These are phyloP conservation scores for Stachybotrys elegans DNA, from an alignment of 2,329 filamentous ascomycete species.

Conservation along the genomic window DNA sequence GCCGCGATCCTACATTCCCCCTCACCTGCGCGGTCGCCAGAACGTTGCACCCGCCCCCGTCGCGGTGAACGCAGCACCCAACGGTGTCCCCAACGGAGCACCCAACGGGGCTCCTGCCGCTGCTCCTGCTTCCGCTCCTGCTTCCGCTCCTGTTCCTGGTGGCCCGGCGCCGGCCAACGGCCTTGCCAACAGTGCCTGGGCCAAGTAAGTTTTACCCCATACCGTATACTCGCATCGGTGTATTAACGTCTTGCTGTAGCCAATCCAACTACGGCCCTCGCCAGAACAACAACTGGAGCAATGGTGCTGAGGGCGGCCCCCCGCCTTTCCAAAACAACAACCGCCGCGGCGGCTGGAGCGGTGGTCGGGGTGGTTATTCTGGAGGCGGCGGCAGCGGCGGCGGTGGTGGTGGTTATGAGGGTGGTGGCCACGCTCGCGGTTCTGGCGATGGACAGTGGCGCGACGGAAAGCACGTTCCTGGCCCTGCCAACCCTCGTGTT, in stretches of 20 bases:
- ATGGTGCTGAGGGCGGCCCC: conserved; percentile 7
- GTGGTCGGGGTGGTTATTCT: conserved; percentile 30
- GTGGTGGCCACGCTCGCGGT: conserved; percentile 81
- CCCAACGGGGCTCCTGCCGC: conserved; percentile 6
- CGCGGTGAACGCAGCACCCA: conserved; percentile 13
- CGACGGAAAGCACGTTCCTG: conserved; percentile 93
- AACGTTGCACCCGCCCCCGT: conserved; percentile 27
- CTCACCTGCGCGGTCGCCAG: conserved; percentile 66
- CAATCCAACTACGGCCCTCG: conserved; percentile 28
- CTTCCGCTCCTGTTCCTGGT: conserved; percentile 19
- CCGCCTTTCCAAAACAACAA: conserved; percentile 19
- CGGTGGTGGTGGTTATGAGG: conserved; percentile 68
- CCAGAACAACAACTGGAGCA: conserved; percentile 14
- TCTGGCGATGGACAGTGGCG: conserved; percentile 95
- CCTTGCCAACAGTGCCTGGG: conserved; percentile 61
- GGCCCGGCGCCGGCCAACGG: too few relatives aligned
- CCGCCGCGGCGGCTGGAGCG: conserved; percentile 26
- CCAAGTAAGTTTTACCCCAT: conserved; percentile 47
- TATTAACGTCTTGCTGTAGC: conserved; percentile 1
- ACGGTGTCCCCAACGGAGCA: conserved; percentile 15
- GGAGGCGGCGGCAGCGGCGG: conserved; percentile 46
- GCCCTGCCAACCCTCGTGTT: conserved; percentile 78
- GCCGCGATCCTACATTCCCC: conserved; percentile 73
- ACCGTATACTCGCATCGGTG: not conserved
- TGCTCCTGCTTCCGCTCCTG: conserved; percentile 9